phyloP scores from a whole-genome alignment of 768 basidiomycete species.

The Dacryopinax primogenitus region DNA sequence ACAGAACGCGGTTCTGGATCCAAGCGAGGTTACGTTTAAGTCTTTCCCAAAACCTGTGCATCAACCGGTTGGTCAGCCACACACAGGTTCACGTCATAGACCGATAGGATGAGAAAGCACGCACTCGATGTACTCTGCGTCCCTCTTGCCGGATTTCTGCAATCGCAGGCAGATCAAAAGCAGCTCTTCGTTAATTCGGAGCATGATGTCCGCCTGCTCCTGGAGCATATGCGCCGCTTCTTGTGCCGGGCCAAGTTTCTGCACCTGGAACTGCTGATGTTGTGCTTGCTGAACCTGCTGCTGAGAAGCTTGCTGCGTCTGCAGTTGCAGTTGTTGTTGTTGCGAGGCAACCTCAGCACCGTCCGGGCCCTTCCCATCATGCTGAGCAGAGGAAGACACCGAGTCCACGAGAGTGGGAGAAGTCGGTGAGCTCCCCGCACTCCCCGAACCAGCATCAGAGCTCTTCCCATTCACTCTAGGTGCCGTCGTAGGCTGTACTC shows the following conservation, averaged over 20 bases:
- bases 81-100: background rate
- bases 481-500: background rate
- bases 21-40: background rate
- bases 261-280: background rate
- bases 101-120: background rate
- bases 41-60: slow-evolving; percentile 1
- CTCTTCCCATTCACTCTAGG: background rate
- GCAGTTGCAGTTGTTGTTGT: background rate
- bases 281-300: background rate
- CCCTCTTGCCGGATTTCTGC: background rate
- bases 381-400: background rate
- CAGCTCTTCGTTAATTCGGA: slow-evolving; percentile 4
- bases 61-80: background rate
- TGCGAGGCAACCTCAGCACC: background rate
- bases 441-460: background rate
- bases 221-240: background rate
- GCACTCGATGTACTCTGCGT: background rate
- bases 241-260: background rate
- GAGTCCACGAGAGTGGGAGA: background rate
- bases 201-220: slow-evolving; percentile 2
- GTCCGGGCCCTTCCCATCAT: background rate
- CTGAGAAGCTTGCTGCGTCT: background rate
- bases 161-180: background rate
- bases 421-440: background rate
- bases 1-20: slow-evolving; percentile 6